Conservation (phyloP, 1,284 basidiomycete genomes). For the Moesziomyces antarcticus region DNA sequence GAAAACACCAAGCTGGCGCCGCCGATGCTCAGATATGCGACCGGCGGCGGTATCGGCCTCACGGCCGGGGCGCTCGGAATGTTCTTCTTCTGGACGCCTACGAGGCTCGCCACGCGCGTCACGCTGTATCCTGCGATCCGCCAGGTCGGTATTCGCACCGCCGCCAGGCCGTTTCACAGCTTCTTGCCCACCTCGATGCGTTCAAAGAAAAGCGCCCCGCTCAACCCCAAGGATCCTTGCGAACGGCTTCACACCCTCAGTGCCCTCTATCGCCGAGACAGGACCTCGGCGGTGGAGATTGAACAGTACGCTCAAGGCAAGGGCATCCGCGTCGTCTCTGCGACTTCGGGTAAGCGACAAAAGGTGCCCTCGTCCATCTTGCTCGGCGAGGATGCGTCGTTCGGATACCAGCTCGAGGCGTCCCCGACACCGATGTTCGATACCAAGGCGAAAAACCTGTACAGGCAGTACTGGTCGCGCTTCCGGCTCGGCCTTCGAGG, state of each 20-base stretch:
- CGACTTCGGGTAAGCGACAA: slow-evolving; percentile 14
- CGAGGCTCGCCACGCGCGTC: slow-evolving; percentile 43
- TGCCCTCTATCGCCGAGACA: slow-evolving; percentile 32
- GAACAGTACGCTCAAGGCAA: slow-evolving; percentile 34
- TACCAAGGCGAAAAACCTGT: slow-evolving; percentile 41
- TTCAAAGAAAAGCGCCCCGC: slow-evolving; percentile 17
- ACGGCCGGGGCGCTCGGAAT: slow-evolving; percentile 26
- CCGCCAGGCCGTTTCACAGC: slow-evolving; percentile 25
- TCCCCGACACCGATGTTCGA: slow-evolving; percentile 34
- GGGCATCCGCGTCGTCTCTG: slow-evolving; percentile 19
- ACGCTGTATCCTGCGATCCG: slow-evolving; percentile 45
- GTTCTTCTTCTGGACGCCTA: slow-evolving; percentile 51
- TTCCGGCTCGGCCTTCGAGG: slow-evolving; percentile 48
- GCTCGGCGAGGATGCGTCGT: slow-evolving; percentile 32
- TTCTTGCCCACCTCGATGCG: slow-evolving; percentile 35
- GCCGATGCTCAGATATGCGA: slow-evolving; percentile 31
- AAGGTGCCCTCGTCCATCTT: slow-evolving; percentile 43
- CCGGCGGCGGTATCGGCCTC: slow-evolving; percentile 19
- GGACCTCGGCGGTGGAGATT: slow-evolving; percentile 39
- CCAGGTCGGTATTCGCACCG: slow-evolving; percentile 32
- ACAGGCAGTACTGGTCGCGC: slow-evolving; percentile 39
- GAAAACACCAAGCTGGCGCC: slow-evolving; percentile 45
- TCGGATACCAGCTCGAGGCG: slow-evolving; percentile 49
- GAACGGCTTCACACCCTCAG: slow-evolving; percentile 37
- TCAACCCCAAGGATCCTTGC: slow-evolving; percentile 25